A percentile compares a stretch with the other conserved stretches of the same genome.
Conservation (phyloP, 1,284 basidiomycete genomes). For the Entoloma clypeatum region DNA sequence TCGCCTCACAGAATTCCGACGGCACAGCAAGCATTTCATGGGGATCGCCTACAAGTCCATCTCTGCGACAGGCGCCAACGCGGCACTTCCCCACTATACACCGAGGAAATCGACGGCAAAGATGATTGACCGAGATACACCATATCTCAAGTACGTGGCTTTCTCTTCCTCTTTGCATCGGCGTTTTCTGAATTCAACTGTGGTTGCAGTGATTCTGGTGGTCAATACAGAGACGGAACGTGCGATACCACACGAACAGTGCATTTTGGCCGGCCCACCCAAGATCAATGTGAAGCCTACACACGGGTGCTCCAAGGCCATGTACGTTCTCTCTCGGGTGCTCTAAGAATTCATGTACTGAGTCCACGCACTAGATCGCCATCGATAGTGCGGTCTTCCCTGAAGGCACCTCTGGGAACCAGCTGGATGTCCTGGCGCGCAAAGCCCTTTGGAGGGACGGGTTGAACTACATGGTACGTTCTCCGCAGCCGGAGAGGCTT, state of each 20-base stretch:
- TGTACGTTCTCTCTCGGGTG: conserved; percentile 42
- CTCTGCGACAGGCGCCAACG: conserved; percentile 87
- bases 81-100: conserved; percentile 90
- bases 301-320: conserved; percentile 96
- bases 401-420: conserved; percentile 76
- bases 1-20: conserved; percentile 77
- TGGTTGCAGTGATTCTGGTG: conserved; percentile 74
- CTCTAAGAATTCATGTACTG: neutral
- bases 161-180: conserved; percentile 10
- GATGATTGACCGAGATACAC: conserved; percentile 73
- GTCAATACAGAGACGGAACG: conserved; percentile 87
- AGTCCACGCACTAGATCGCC: conserved; percentile 60
- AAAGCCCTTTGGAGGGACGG: conserved; percentile 88
- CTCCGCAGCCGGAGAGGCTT: conserved; percentile 11
- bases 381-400: conserved; percentile 90
- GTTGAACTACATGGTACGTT: conserved; percentile 70
- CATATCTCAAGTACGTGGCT: conserved; percentile 81
- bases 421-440: conserved; percentile 83
- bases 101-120: conserved; percentile 70
- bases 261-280: conserved; percentile 81
- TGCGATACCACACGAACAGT: conserved; percentile 92
- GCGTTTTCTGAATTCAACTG: conserved; percentile 5
- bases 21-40: conserved; percentile 74
- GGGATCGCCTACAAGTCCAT: conserved; percentile 94
- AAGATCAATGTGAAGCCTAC: conserved; percentile 85